Evolutionary conservation across 2,329 filamentous ascomycete species (phyloP).

Genomic region (Hymenoscyphus fructigenus): DNA sequence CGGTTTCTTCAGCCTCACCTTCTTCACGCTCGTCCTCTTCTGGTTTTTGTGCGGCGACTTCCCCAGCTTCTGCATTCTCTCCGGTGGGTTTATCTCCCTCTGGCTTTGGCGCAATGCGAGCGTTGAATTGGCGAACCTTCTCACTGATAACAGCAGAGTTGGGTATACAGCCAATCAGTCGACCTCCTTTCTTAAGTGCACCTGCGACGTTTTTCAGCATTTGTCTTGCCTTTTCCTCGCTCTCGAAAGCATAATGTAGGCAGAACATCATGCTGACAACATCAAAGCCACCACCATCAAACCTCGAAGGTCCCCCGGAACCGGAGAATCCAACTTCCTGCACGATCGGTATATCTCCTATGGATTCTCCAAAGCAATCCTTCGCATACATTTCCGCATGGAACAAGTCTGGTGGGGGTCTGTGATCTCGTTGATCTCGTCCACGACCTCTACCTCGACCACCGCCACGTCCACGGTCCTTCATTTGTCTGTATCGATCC

Average conservation of each 20-base stretch:
- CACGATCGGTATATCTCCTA: slow-evolving; percentile 80
- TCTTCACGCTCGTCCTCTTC: slow-evolving; percentile 50
- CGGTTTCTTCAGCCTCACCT: slow-evolving; percentile 60
- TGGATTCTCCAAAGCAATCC: slow-evolving; percentile 85
- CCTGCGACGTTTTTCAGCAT: slow-evolving; percentile 95
- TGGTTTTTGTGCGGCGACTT: slow-evolving; percentile 17
- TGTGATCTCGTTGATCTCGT: slow-evolving; percentile 47
- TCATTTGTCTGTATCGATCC: slow-evolving; percentile 78
- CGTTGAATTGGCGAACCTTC: slow-evolving; percentile 75
- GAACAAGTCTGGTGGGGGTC: slow-evolving; percentile 61
- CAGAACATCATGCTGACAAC: slow-evolving; percentile 99
- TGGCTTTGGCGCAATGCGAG: slow-evolving; percentile 46
- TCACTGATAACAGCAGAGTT: slow-evolving; percentile 88
- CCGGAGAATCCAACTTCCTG: slow-evolving; percentile 77
- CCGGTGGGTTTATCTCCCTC: slow-evolving; percentile 35
- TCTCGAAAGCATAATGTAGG: slow-evolving; percentile 98
- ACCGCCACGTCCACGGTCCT: slow-evolving; percentile 49
- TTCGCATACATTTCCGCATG: slow-evolving; percentile 87
- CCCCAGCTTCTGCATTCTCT: slow-evolving; percentile 25
- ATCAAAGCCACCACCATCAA: slow-evolving; percentile 80
- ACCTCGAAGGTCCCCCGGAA: slow-evolving; percentile 66
- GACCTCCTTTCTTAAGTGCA: slow-evolving; percentile 86
- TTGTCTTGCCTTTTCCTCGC: slow-evolving; percentile 79
- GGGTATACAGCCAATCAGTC: slow-evolving; percentile 94
- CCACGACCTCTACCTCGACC: slow-evolving; percentile 54